Conservation (phyloP, 2,329 filamentous ascomycete species). For the Trichoderma sp. region DNA sequence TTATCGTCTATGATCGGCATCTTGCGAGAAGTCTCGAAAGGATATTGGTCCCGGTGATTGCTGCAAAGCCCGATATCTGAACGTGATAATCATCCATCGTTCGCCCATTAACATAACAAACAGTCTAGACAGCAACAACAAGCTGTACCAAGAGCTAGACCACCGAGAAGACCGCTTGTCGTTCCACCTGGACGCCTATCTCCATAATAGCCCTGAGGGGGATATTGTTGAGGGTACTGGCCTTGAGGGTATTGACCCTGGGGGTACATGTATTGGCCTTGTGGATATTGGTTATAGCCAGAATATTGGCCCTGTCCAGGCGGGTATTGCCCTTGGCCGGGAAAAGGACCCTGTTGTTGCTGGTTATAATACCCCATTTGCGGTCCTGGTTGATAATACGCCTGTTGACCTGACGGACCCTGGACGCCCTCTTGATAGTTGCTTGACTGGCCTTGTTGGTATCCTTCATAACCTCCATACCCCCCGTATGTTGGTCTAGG, state of each 20-base stretch:
- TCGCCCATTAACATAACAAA: constrained; percentile 47
- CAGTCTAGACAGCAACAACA: constrained; percentile 62
- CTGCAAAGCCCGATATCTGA: not conserved
- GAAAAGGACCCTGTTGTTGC: constrained; percentile 39
- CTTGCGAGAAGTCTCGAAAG: not conserved
- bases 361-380: constrained; percentile 49
- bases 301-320: not conserved
- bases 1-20: not conserved
- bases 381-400: constrained; percentile 45
- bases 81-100: not conserved
- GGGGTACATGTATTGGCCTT: not conserved
- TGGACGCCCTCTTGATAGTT: constrained; percentile 34
- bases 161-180: constrained; percentile 43
- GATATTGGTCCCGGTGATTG: not conserved
- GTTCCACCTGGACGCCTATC: constrained; percentile 25
- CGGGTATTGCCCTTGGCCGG: constrained; percentile 35
- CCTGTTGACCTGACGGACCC: constrained; percentile 32
- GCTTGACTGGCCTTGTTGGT: constrained; percentile 33
- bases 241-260: constrained; percentile 29
- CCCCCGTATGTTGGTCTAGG: constrained; percentile 48
- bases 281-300: not conserved
- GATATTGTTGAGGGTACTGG: constrained; percentile 31
- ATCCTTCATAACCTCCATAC: constrained; percentile 29
- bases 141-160: constrained; percentile 52
- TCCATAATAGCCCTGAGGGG: constrained; percentile 39